Base-by-base conservation (phyloP, 768 basidiomycete genomes). In the Lentinula sp. region DNA sequence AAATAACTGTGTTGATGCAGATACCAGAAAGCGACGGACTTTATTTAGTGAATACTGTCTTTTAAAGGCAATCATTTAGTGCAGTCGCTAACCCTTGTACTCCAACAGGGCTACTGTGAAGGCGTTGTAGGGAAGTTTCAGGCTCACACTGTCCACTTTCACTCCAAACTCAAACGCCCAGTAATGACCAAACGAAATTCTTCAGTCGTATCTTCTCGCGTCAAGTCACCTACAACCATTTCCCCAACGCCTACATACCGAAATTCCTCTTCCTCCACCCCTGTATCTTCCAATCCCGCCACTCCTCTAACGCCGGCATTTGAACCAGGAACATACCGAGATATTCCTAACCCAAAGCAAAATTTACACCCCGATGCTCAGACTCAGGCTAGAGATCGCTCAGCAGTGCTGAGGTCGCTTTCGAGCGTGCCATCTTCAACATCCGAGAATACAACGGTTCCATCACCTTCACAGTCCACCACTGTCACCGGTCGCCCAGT, bases 111-210 rank as follows among this genome's bases (percentile, higher is more conserved):
- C 4, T 89, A 87, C 65, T 95, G 92, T 68, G 92, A 95, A 74
- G 92, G 87, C 57, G 89, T 94, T 57, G 88, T 94, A 2, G 92
- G 92, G 9, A 80, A 84, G 5, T 93, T 95, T 68, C 73, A 74
- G 16, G 85, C 81, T 0, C 64, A 71, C 21, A 75, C 87, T 61
- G 92, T 95, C 9, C 80, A 75, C 6, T 90, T 93, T 67, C 84
- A 84, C 62, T 77, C 81, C 2, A 88, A 84, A 65, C 81, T 95
- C 63, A 94, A 95, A 77, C 86, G 84, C 58, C 88, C 90, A 0
- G 76, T 94, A 64, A 87, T 88, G 78, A 81, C 89, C 3, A 91
- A 89, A 71, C 82, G 91, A 1, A 74, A 77, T 1, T 83, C 82
- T 23, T 57, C 67, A 34, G 64, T 70, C 2, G n/a, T 21, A 15